Percentiles rank a stretch among this genome's conserved stretches.
Evolutionary conservation across 169 alveolate genomes (phyloP).

Genomic region (Eimeria maxima): DNA sequence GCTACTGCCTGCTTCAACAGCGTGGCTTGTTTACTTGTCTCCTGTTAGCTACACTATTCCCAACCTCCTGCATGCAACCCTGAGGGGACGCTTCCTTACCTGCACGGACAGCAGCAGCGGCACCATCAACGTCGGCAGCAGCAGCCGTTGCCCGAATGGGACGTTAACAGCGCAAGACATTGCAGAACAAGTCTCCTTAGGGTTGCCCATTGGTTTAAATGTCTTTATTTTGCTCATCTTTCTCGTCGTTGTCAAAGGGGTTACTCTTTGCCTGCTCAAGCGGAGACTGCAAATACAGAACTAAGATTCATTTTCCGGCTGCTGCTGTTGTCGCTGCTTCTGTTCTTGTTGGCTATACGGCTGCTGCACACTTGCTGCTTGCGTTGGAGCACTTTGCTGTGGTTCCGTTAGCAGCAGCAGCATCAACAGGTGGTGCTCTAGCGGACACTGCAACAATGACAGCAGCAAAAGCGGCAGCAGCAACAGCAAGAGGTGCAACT

Average conservation of each 20-base stretch:
- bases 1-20: background rate
- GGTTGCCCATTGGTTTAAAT: background rate
- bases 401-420: background rate
- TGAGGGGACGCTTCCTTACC: background rate
- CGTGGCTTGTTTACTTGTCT: background rate
- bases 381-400: background rate
- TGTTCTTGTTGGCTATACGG: background rate
- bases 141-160: background rate
- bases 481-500: no score
- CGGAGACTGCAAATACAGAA: background rate
- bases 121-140: no score
- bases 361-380: background rate
- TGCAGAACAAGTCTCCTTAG: background rate
- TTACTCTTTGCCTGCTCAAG: background rate
- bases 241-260: background rate
- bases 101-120: no score
- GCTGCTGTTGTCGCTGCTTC: background rate
- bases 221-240: background rate
- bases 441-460: background rate
- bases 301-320: background rate
- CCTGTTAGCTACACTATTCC: slow-evolving; percentile 8
- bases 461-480: background rate
- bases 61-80: background rate
- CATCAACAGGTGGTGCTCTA: background rate
- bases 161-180: background rate